These are phyloP conservation scores for Rhizoclosmatium sp. DNA, from an alignment of 192 early-diverging fungal species.

Conservation along the genomic window DNA sequence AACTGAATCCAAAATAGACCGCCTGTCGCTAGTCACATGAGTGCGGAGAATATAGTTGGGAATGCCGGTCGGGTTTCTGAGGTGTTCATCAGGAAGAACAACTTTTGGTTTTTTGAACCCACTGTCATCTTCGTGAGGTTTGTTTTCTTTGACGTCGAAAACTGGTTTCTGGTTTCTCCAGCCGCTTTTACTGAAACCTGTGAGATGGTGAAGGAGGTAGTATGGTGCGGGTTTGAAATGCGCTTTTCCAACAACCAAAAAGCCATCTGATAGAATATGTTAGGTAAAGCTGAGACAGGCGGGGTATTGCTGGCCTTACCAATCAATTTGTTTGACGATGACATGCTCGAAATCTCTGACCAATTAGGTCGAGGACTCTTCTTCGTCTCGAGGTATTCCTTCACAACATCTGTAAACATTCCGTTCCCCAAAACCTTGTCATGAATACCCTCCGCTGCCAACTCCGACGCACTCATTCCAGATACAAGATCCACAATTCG, in stretches of 20 bases:
- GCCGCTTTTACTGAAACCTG: too few relatives aligned
- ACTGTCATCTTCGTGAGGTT: too few relatives aligned
- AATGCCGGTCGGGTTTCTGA: too few relatives aligned
- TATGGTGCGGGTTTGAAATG: not conserved
- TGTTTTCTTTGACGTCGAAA: not conserved
- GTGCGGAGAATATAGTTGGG: too few relatives aligned
- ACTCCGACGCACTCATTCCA: not conserved
- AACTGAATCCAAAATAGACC: not conserved
- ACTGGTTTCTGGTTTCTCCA: too few relatives aligned
- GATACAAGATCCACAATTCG: conserved; percentile 6
- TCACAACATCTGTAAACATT: not conserved
- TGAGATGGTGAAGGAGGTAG: not conserved
- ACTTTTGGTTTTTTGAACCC: too few relatives aligned
- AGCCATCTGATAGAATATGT: not conserved
- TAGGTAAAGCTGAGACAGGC: not conserved
- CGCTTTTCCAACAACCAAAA: conserved; percentile 1
- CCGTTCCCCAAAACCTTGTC: conserved; percentile 5
- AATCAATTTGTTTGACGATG: too few relatives aligned
- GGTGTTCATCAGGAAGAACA: too few relatives aligned
- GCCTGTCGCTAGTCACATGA: too few relatives aligned
- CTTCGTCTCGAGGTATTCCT: not conserved
- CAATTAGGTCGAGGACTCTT: too few relatives aligned
- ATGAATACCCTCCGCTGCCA: not conserved
- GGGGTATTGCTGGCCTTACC: too few relatives aligned
- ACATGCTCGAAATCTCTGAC: not conserved